Percentiles rank a stretch among this genome's conserved stretches.
Evolutionary conservation across 2,329 filamentous ascomycete genomes (phyloP).

Genomic region (Raffaelea arxii): DNA sequence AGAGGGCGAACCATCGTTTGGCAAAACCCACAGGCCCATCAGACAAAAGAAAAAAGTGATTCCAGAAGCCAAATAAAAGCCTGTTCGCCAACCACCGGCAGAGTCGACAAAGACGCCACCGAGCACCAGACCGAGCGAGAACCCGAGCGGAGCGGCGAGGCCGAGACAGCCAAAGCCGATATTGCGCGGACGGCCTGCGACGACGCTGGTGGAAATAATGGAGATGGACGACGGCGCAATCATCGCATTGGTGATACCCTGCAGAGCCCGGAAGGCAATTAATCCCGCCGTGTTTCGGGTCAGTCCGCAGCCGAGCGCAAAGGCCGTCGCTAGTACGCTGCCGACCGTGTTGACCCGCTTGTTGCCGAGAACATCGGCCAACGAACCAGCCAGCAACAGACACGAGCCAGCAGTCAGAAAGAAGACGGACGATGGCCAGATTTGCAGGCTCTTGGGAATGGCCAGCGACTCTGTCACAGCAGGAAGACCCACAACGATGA

Average conservation of each 20-base stretch:
- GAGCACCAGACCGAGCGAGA: constrained; percentile 38
- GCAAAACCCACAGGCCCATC: constrained; percentile 22
- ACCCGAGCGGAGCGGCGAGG: constrained; percentile 36
- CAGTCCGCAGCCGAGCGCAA: constrained; percentile 23
- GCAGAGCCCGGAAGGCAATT: constrained; percentile 27
- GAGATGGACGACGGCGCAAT: constrained; percentile 25
- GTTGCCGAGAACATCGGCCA: constrained; percentile 27
- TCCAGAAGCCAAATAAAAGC: constrained; percentile 30
- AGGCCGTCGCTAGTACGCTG: constrained; percentile 18
- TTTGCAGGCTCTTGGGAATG: constrained; percentile 14
- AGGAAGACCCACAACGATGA: constrained; percentile 29
- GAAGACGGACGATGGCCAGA: constrained; percentile 26
- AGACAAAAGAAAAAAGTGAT: constrained; percentile 19
- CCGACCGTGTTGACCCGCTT: constrained; percentile 23
- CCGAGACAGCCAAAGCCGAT: constrained; percentile 33
- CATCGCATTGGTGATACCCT: constrained; percentile 27
- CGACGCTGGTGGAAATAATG: constrained; percentile 22
- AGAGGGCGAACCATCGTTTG: too few relatives aligned
- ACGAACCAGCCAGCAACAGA: constrained; percentile 26
- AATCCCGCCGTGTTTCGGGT: constrained; percentile 21
- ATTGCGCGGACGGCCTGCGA: constrained; percentile 25
- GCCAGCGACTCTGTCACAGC: constrained; percentile 26
- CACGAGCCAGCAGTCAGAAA: constrained; percentile 25
- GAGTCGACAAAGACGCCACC: constrained; percentile 35
- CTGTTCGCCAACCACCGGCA: constrained; percentile 35